Conservation (phyloP, 163 green algal species). For the Scenedesmus sp. region DNA sequence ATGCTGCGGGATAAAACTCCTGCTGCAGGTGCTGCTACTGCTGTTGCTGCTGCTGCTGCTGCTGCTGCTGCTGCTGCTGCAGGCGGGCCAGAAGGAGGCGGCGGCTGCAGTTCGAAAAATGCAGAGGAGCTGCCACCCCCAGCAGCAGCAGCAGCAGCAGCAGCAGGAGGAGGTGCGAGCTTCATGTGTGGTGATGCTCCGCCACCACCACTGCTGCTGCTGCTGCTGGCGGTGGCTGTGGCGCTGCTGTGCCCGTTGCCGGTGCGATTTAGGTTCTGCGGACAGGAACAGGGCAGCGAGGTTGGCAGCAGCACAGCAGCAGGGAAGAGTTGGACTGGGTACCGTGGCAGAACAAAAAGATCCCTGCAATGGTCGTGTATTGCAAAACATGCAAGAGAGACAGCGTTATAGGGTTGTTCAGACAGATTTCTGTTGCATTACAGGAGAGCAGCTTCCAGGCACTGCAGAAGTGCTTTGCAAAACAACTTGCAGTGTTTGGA, state of each 20-base stretch:
- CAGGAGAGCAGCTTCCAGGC: too few species aligned
- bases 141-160: background rate
- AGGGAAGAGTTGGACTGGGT: background rate
- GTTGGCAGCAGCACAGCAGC: background rate
- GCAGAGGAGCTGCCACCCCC: background rate
- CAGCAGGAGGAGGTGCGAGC: background rate
- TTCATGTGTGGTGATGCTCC: background rate
- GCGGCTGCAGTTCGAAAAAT: background rate
- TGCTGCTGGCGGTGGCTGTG: background rate
- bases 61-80: slow-evolving; percentile 11
- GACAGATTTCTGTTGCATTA: too few species aligned
- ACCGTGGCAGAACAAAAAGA: background rate
- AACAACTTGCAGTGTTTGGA: background rate
- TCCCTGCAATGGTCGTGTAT: background rate
- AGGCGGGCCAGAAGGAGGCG: background rate
- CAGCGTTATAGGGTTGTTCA: too few species aligned
- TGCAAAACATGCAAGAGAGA: too few species aligned
- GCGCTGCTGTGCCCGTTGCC: slow-evolving; percentile 14
- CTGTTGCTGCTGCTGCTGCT: background rate
- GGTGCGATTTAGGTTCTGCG: slow-evolving; percentile 19
- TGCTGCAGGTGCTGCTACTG: slow-evolving; percentile 6
- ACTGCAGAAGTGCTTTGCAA: background rate
- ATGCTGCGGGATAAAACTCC: background rate
- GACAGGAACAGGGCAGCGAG: background rate
- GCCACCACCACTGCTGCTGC: background rate